Evolutionary conservation across 2,329 filamentous ascomycete genomes (phyloP), one percentile per base, ranked within the genome.

Genomic region (Alternaria sp.): DNA sequence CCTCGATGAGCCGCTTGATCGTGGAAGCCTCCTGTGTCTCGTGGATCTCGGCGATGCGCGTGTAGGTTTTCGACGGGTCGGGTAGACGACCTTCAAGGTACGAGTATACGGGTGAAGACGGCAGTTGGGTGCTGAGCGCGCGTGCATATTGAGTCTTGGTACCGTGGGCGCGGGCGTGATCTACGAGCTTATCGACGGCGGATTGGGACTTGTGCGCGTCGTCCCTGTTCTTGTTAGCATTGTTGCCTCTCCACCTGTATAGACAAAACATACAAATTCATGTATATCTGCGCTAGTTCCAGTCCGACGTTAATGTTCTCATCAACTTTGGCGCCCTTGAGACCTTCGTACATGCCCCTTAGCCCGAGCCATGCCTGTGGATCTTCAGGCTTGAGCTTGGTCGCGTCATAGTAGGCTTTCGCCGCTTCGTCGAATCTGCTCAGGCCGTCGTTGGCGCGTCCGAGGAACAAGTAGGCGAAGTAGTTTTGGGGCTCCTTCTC

Each of bases 311-410:
- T 83, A 51, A 91, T 90, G 75, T 97, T 97, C 52, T 90, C 86
- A 58, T 88, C 85, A 13, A 98, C 82, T 72, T 90, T 92, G 58
- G 86, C 28, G 83, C 80, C 15, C 88, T 90, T 74, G 93, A 91
- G 71, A 89, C 91, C 81, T 49, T 97, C 93, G 77, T 93, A 97
- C 28, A 98, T 81, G 73, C 90, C 92, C 78, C 96, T 87, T 49
- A 99, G 84, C 1, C 96, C 96, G 77, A 97, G 92, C 93, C 93
- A 98, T 68, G 92, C 92, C 73, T 95, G 91, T n/a, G 88, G 83
- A 70, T 97, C 93, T 17, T 88, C 84, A 1, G 90, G 88, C 67
- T 93, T 94, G 65, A 93, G 83, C 19, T 85, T 84, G 6, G 91
- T 88, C 2, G 95, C 96, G 30, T 87, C 84, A 44, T 86, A 84